A percentile compares a stretch with the other conserved stretches of the same genome.
Evolutionary conservation across 164 flowering plant genomes (phyloP).

Genomic region (Stephania yunnanensis): DNA sequence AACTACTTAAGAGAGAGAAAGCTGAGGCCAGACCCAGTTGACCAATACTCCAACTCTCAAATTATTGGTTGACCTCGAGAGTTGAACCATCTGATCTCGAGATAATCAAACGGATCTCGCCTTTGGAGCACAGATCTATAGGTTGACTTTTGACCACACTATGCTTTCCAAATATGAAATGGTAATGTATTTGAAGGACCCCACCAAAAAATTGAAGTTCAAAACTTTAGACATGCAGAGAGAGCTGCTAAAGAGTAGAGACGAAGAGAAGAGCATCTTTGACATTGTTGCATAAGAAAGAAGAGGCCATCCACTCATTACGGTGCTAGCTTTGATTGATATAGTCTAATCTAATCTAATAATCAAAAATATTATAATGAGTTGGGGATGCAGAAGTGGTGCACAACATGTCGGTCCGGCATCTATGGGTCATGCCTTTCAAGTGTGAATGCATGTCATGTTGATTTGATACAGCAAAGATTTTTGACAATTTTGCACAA

Average conservation of each 20-base stretch:
- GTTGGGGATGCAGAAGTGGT: not conserved
- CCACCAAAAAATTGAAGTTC: not conserved
- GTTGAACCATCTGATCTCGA: not conserved
- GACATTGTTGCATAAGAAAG: not conserved
- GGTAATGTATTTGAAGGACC: not conserved
- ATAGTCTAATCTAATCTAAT: not conserved
- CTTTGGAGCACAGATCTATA: too few relatives aligned
- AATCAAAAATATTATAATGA: not conserved
- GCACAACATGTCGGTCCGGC: not conserved
- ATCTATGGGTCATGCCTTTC: not conserved
- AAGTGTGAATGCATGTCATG: constrained; percentile 8
- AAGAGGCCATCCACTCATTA: not conserved
- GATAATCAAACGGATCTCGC: not conserved
- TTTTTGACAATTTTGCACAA: constrained; percentile 4
- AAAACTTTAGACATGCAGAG: not conserved
- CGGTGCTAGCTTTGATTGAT: not conserved
- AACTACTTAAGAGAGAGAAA: not conserved
- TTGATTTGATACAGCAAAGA: constrained; percentile 4
- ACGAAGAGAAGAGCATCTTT: not conserved
- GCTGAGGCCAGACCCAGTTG: not conserved
- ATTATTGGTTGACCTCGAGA: not conserved
- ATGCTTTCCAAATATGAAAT: not conserved
- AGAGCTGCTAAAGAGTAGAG: not conserved
- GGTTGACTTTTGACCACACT: too few relatives aligned
- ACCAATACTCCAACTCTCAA: not conserved